A percentile compares a stretch with the other conserved stretches of the same genome.
Evolutionary conservation across 2,329 filamentous ascomycete genomes (phyloP).

Genomic region (Fusarium cicatricum): DNA sequence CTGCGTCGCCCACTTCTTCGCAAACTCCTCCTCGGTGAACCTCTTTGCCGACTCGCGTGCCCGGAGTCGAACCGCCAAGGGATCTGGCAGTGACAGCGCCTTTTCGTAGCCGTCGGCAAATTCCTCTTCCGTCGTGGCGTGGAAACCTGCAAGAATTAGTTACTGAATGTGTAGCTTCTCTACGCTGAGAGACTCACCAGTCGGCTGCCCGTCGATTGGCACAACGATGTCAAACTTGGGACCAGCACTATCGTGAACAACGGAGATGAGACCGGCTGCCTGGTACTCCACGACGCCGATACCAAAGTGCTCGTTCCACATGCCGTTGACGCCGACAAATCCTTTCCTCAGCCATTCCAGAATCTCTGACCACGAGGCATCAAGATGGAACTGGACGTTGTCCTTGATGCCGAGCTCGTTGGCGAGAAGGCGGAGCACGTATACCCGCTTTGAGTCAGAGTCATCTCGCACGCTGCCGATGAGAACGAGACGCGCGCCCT

Average conservation of each 20-base stretch:
- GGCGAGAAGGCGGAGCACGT: slow-evolving; percentile 84
- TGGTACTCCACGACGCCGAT: slow-evolving; percentile 99
- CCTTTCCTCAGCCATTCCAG: slow-evolving; percentile 79
- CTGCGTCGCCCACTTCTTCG: slow-evolving; percentile 77
- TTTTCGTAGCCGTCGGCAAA: slow-evolving; percentile 84
- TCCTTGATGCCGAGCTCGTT: slow-evolving; percentile 89
- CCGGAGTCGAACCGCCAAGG: slow-evolving; percentile 75
- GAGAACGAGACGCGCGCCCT: slow-evolving; percentile 75
- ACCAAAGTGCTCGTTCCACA: slow-evolving; percentile 99
- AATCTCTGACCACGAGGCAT: slow-evolving; percentile 89
- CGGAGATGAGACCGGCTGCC: slow-evolving; percentile 89
- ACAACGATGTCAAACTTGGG: slow-evolving; percentile 94
- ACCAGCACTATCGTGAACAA: slow-evolving; percentile 93
- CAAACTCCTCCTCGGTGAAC: slow-evolving; percentile 90
- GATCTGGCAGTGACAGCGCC: slow-evolving; percentile 76
- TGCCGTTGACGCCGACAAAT: slow-evolving; percentile 91
- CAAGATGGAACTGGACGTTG: slow-evolving; percentile 84
- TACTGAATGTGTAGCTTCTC: not conserved
- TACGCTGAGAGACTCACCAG: slow-evolving; percentile 61
- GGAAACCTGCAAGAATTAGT: slow-evolving; percentile 69
- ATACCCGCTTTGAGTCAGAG: slow-evolving; percentile 81
- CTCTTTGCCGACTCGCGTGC: slow-evolving; percentile 81
- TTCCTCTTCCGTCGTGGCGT: slow-evolving; percentile 78
- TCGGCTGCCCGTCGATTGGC: slow-evolving; percentile 78
- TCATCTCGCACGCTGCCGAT: slow-evolving; percentile 93